These are phyloP conservation scores for Rosa persica DNA, from an alignment of 306 rosid genomes.

Conservation along the genomic window DNA sequence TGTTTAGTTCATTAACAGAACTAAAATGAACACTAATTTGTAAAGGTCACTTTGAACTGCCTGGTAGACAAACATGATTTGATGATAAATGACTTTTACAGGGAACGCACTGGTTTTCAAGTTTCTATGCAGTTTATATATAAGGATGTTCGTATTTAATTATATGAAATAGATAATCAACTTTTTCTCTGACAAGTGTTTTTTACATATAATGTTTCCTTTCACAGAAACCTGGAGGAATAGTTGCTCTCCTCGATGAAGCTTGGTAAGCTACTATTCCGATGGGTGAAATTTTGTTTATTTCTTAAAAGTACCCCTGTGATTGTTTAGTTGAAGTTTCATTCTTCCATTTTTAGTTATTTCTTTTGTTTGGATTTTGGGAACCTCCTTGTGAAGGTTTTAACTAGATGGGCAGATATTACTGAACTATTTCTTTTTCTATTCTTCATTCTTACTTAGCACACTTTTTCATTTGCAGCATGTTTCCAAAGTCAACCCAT, in stretches of 20 bases:
- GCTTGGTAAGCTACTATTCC: constrained; percentile 72
- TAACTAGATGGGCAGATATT: constrained; percentile 7
- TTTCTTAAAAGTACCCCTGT: constrained; percentile 13
- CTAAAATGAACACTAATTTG: constrained; percentile 11
- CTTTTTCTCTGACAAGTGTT: constrained; percentile 1
- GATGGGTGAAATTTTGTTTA: constrained; percentile 6
- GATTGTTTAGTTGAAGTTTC: constrained; percentile 24
- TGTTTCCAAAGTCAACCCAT: constrained; percentile 99
- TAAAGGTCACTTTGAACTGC: constrained; percentile 3
- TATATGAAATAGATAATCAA: background rate
- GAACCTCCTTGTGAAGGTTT: background rate
- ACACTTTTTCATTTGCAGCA: constrained; percentile 58
- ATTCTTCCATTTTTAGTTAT: constrained; percentile 12
- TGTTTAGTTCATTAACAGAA: constrained; percentile 21
- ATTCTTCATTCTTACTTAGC: constrained; percentile 15
- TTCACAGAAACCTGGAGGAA: constrained; percentile 97
- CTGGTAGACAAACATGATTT: background rate
- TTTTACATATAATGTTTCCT: constrained; percentile 26
- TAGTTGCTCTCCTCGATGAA: constrained; percentile 96
- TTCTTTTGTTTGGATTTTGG: background rate
- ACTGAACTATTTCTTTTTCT: constrained; percentile 10
- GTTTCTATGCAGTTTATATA: background rate
- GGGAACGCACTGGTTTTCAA: background rate
- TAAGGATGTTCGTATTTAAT: background rate
- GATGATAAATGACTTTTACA: background rate